Evolutionary conservation across 257 asterid genomes (phyloP).

Genomic region (Mitragyna speciosa): DNA sequence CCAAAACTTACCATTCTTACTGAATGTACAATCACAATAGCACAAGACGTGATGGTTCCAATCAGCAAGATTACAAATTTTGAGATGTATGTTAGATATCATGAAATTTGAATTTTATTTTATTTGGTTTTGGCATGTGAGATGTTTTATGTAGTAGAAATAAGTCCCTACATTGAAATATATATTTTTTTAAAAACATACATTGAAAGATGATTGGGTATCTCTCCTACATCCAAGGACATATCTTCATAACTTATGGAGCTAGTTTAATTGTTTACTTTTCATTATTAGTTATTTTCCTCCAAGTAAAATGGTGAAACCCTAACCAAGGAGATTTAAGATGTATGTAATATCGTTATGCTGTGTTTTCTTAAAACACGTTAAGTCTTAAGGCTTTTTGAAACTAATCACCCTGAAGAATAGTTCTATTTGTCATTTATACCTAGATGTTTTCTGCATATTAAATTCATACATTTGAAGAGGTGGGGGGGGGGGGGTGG

Average conservation of each 20-base stretch:
- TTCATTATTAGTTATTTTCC: neutral
- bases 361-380: neutral
- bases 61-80: neutral
- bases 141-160: neutral
- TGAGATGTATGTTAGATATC: neutral
- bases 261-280: neutral
- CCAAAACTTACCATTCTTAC: too few species aligned
- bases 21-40: too few species aligned
- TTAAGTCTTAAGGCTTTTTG: neutral
- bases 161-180: neutral
- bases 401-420: neutral
- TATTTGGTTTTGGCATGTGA: neutral
- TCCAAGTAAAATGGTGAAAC: too few species aligned
- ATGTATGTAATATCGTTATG: neutral
- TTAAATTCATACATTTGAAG: too few species aligned
- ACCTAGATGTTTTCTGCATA: neutral
- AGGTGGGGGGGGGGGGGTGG: too few species aligned
- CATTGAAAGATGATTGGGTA: neutral
- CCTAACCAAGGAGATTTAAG: neutral
- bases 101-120: neutral
- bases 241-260: neutral
- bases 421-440: too few species aligned
- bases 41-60: neutral
- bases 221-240: neutral
- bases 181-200: too few species aligned